Base-by-base conservation (phyloP, 331 rosid genomes). In the Malus hybrid region DNA sequence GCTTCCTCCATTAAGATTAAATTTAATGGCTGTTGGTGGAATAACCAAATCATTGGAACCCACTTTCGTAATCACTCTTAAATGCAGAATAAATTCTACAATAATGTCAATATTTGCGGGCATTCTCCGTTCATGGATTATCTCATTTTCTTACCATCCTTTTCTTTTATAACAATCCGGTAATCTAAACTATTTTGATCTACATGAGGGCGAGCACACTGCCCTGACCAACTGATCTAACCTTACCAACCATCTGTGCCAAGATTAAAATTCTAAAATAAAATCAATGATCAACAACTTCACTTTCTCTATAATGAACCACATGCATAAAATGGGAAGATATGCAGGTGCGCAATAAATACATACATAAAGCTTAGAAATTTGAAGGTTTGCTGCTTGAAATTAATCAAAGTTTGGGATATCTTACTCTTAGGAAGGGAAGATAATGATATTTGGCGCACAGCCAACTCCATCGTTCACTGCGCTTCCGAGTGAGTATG, bases 401-500 rank as follows among this genome's bases (percentile, higher is more conserved):
- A 55, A 52, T 20, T 22, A 8, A 42, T 5, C 59, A 57, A 42
- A 29, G 62, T 14, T 33, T 24, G 32, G 15, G 46, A 54, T 31
- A 42, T 10, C 87, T 79, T 76, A 80, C 90, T 33, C 78, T 65
- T 78, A 42, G 85, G 29, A 61, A 79, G 61, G 57, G 76, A 61
- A 67, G 78, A 36, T 69, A 76, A 80, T 48, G 75, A 56, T 20
- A 76, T 74, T 63, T 54, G 65, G 72, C 63, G 70, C 79, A 79
- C 68, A 29, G 84, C 71, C 63, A 80, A 75, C 81, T 81, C 86
- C 90, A 83, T 83, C 69, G 64, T 73, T 78, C n/a, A 84, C 69
- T 64, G 69, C 56, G 64, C 65, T 13, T 64, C 69, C 52, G 50
- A 55, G 33, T 2, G 57, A 52, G 10, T 33, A n/a, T 34, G 48